Evolutionary conservation across 2,329 filamentous ascomycete species (phyloP).

Genomic region (Curvularia verruculosa): DNA sequence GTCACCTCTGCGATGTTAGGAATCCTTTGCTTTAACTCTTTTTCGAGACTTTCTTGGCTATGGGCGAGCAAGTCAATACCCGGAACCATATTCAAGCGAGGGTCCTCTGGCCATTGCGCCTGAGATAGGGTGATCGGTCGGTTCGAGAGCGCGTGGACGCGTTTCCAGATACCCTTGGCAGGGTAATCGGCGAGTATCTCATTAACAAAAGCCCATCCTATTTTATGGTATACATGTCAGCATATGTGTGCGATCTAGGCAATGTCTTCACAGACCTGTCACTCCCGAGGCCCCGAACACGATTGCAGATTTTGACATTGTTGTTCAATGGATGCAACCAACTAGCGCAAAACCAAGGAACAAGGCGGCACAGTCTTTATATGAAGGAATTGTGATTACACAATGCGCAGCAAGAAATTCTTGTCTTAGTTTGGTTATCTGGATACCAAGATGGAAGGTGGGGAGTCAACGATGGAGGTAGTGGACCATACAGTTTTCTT

Average conservation of each 20-base stretch:
- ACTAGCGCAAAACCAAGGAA: neutral
- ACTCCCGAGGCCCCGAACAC: conserved; percentile 54
- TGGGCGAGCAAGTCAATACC: conserved; percentile 52
- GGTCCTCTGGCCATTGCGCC: conserved; percentile 49
- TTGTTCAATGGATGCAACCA: neutral
- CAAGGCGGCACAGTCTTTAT: neutral
- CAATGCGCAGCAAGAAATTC: neutral
- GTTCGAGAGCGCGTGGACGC: conserved; percentile 52
- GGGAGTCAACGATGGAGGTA: neutral
- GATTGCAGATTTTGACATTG: conserved; percentile 48
- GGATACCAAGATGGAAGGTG: neutral
- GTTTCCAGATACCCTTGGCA: conserved; percentile 38
- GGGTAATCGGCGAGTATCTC: conserved; percentile 50
- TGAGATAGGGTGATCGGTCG: conserved; percentile 43
- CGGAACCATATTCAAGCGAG: conserved; percentile 50
- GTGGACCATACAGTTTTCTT: neutral
- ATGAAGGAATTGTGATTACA: neutral
- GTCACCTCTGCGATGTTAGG: conserved; percentile 49
- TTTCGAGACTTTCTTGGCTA: conserved; percentile 49
- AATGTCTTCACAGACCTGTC: conserved; percentile 2
- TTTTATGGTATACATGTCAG: conserved; percentile 7
- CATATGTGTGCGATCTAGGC: neutral
- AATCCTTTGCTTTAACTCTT: conserved; percentile 42
- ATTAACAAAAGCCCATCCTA: conserved; percentile 53
- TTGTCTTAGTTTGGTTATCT: neutral